Conservation (phyloP, 176 grass and related monocot genomes). For the Tillandsia fasciculata region DNA sequence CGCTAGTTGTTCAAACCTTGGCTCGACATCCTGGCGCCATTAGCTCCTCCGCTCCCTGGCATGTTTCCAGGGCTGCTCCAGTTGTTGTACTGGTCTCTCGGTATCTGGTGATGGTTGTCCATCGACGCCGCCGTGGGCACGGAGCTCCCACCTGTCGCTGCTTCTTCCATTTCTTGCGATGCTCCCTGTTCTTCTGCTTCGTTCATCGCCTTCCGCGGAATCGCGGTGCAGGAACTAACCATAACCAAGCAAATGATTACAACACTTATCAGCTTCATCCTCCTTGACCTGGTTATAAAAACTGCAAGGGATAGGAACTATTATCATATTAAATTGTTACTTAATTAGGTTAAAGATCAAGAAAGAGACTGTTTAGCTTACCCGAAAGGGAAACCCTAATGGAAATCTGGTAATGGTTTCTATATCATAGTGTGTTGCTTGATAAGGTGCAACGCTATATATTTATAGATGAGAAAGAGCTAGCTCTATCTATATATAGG, state of each 20-base stretch:
- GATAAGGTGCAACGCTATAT: slow-evolving; percentile 15
- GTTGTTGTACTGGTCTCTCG: slow-evolving; percentile 38
- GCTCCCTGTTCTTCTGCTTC: not conserved
- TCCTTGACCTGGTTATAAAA: not conserved
- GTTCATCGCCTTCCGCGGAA: slow-evolving; percentile 14
- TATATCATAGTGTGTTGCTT: slow-evolving; percentile 9
- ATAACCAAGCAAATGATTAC: slow-evolving; percentile 9
- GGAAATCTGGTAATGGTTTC: slow-evolving; percentile 5
- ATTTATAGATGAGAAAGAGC: slow-evolving; percentile 23
- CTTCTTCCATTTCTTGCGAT: not conserved
- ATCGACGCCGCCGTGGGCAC: not conserved
- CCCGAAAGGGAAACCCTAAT: slow-evolving; percentile 27
- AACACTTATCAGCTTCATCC: slow-evolving; percentile 16
- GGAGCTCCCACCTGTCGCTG: not conserved
- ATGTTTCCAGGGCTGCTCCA: slow-evolving; percentile 26
- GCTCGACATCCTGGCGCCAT: slow-evolving; percentile 1
- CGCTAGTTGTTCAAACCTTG: not conserved
- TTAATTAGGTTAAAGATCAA: not conserved
- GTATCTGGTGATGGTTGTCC: slow-evolving; percentile 31
- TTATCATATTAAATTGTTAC: slow-evolving; percentile 10
- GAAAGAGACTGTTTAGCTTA: slow-evolving; percentile 8
- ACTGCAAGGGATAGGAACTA: slow-evolving; percentile 1
- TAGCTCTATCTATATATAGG: slow-evolving; percentile 2
- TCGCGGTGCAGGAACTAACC: slow-evolving; percentile 7
- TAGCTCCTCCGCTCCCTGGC: slow-evolving; percentile 17